phyloP scores from a whole-genome alignment of 2,329 filamentous ascomycete species.

The Dactylella cylindrospora region DNA sequence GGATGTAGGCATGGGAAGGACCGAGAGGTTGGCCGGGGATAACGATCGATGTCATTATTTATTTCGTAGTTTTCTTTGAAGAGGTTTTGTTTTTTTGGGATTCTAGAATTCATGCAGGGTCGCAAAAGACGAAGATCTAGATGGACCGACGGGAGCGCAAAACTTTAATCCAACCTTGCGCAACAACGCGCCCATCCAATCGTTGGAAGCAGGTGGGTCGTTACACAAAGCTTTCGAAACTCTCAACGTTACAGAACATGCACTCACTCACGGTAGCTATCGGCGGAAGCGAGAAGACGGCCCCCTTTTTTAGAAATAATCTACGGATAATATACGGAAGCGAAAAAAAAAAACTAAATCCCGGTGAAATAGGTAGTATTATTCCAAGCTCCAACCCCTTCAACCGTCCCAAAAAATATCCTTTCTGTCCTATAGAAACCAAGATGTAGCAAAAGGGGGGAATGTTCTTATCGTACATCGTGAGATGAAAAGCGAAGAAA shows the following conservation, averaged over 20 bases:
- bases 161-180: slow-evolving; percentile 22
- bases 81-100: background rate
- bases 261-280: background rate
- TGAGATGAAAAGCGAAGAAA: slow-evolving; percentile 39
- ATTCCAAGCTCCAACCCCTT: no score
- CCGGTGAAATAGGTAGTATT: no score
- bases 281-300: slow-evolving; percentile 14
- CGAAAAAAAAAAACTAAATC: no score
- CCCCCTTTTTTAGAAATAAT: slow-evolving; percentile 15
- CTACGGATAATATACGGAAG: slow-evolving; percentile 4
- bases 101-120: background rate
- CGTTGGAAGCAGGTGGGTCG: background rate
- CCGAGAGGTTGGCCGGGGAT: slow-evolving; percentile 83
- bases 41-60: slow-evolving; percentile 56
- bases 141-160: background rate
- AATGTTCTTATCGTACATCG: slow-evolving; percentile 40
- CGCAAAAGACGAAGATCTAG: background rate
- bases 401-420: no score
- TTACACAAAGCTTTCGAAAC: background rate
- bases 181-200: slow-evolving; percentile 19
- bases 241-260: background rate
- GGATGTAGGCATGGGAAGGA: slow-evolving; percentile 64
- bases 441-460: no score
- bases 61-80: slow-evolving; percentile 5
- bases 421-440: no score